phyloP scores from a whole-genome alignment of 148 eudicot species.

The Rhododendron vialii region DNA sequence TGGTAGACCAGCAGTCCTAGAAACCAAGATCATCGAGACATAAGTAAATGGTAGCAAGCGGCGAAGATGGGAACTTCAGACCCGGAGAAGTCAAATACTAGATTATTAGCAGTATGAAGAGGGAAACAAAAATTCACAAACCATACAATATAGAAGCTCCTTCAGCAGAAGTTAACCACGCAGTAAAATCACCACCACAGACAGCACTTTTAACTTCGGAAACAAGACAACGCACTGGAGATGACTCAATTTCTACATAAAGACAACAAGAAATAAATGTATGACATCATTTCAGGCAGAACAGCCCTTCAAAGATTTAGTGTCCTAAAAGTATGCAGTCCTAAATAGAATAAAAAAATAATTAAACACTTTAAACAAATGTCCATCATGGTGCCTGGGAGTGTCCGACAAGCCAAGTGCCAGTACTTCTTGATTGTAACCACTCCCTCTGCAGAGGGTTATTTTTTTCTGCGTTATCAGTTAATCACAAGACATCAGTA shows the following conservation, averaged over 20 bases:
- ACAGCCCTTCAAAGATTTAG: background rate
- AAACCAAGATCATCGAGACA: background rate
- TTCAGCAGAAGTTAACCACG: constrained; percentile 69
- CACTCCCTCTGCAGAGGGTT: background rate
- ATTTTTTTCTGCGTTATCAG: background rate
- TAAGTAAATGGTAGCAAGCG: background rate
- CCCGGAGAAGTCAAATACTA: background rate
- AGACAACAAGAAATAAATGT: background rate
- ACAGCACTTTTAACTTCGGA: constrained; percentile 47
- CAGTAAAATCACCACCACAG: constrained; percentile 13
- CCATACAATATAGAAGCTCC: constrained; percentile 93
- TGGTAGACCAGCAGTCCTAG: constrained; percentile 97
- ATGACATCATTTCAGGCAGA: background rate
- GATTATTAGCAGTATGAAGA: background rate
- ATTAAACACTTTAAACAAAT: background rate
- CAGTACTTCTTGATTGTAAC: background rate
- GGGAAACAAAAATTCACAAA: constrained; percentile 23
- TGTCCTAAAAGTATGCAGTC: background rate
- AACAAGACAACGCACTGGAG: constrained; percentile 79
- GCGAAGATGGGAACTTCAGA: constrained; percentile 2
- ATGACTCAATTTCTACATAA: constrained; percentile 68
- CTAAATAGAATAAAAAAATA: background rate
- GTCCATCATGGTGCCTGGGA: background rate
- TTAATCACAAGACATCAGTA: background rate
- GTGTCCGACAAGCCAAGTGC: background rate